phyloP scores from a whole-genome alignment of 257 asterid genomes.

The Penstemon newberryi region DNA sequence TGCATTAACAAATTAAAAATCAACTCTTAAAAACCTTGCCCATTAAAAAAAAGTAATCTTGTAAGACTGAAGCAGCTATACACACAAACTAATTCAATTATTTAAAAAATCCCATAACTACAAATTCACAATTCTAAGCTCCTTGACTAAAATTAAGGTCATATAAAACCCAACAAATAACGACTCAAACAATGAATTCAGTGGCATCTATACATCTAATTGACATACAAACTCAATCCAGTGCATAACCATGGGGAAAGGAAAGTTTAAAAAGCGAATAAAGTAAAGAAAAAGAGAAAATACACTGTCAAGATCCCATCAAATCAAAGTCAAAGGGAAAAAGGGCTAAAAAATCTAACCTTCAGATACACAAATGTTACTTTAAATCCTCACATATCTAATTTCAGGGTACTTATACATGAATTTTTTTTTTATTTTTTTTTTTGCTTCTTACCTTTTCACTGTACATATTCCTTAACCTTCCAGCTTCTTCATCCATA shows the following conservation, averaged over 20 bases:
- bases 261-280: neutral
- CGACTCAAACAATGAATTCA: neutral
- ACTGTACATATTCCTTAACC: conserved; percentile 76
- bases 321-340: neutral
- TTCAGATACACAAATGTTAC: too few relatives aligned
- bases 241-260: neutral
- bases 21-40: neutral
- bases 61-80: neutral
- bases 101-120: neutral
- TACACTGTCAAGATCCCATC: neutral
- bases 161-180: neutral
- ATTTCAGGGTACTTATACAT: too few relatives aligned
- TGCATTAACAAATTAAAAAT: conserved; percentile 25
- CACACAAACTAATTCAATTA: neutral
- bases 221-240: neutral
- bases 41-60: neutral
- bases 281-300: neutral
- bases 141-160: neutral
- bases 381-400: too few relatives aligned
- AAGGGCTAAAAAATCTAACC: too few relatives aligned
- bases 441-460: conserved; percentile 61
- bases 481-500: conserved; percentile 98
- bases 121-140: neutral
- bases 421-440: neutral
- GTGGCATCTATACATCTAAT: neutral